Evolutionary conservation across 306 rosid genomes (phyloP), one percentile per base, ranked within the genome.

Genomic region (Sechiopsis laciniata): DNA sequence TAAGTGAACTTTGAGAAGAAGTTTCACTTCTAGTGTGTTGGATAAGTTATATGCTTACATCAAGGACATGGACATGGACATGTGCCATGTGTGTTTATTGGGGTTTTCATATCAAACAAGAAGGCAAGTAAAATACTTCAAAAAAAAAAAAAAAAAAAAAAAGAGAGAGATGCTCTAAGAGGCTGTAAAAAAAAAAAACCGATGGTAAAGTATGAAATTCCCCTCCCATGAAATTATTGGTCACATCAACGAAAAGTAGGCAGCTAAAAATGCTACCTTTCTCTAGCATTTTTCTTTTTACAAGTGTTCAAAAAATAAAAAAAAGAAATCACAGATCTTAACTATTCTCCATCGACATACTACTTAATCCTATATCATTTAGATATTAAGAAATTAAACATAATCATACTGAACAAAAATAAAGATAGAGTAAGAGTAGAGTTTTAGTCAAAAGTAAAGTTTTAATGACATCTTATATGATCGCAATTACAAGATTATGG

Each of bases 171-270:
- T 62, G 52, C 70, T 37, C 0, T 64, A 7, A 16, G 67, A 19
- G 32, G 32, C 16, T 20, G 73, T 46, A 67, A 19, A 63, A 24
- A 22, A 8, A 63, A 64, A n/a, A 8, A n/a, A 10, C 20, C 17
- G 54, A 67, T n/a, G 53, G 5, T 37, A 17, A 65, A 65, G 54
- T 17, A 65, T 12, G 37, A 48, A 13, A 32, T 32, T 32, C 37
- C 32, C 73, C 35, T 68, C 20, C 57, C 73, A 45, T 66, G 72
- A 17, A 66, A 66, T 17, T 42, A 66, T 68, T 42, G 20, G 73
- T 68, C 73, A 20, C 73, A 45, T 68, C 56, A 55, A 68, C 40
- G 13, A 20, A 68, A 68, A 68, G 55, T 45, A 40, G 10, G 29
- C n/a, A 42, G 54, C 54, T 10, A 42, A 42, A 40, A 65, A 40